Base-by-base conservation (phyloP, 2,329 filamentous ascomycete genomes). In the Shiraia bambusicola region DNA sequence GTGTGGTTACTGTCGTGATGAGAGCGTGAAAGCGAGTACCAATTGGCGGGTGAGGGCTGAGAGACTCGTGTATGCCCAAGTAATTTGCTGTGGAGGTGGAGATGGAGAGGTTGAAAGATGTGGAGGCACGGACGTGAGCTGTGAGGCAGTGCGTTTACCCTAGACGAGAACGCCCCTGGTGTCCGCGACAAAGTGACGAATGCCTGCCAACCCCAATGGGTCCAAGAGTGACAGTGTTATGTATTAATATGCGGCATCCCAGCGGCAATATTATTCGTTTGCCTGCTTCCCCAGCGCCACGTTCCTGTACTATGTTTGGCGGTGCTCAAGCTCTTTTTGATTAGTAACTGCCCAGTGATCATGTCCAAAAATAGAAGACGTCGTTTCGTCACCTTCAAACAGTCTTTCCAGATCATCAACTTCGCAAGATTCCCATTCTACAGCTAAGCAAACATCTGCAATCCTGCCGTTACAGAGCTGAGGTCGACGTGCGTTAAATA, bases 121-220 rank as follows among this genome's bases (percentile, higher is more conserved):
- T 22, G 24, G 31, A 17, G 36, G 50, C 49, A 45, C 44, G 35
- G 49, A 40, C 47, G 41, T 30, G 35, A 34, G 42, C 45, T 32
- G 38, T 47, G 50, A 50, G 47, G 50, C 50, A 50, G 50, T 50
- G 50, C 42, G 41, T n/a, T 43, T 32, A 35, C 45, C 47, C 41
- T 40, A 28, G 34, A 33, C 30, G 14, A 15, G 24, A 22, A 22
- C 19, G 8, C 19, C 19, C 19, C 19, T 22, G 19, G 9, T 25
- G n/a, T 25, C 26, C 19, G 19, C n/a, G 11, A 35, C 17, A 28
- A 16, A n/a, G 26, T 29, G 19, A 28, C 14, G 24, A 25, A 28
- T n/a, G 12, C 15, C 14, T 17, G 34, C 12, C 25, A 11, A 8
- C 7, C 15, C 28, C 10, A 15, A 24, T 4, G 14, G n/a, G 16